phyloP scores from a whole-genome alignment of 1,284 basidiomycete species.

The Tylopilus orsonianus region DNA sequence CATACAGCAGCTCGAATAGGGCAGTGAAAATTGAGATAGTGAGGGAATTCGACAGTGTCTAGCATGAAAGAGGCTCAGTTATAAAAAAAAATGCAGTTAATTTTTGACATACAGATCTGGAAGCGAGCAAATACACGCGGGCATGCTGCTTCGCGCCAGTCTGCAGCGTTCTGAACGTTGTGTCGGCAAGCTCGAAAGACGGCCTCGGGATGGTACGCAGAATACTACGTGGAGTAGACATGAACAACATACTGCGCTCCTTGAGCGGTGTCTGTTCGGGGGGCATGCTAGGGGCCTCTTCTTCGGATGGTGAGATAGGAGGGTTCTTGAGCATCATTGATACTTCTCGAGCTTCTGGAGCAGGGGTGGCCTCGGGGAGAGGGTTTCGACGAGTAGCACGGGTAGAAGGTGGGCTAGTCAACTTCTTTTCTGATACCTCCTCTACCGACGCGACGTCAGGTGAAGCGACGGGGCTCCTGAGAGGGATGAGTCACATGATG shows the following conservation, averaged over 20 bases:
- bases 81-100: too few species aligned
- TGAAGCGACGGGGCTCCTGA: constrained; percentile 22
- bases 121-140: constrained; percentile 34
- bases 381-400: constrained; percentile 35
- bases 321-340: constrained; percentile 51
- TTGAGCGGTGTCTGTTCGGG: constrained; percentile 19
- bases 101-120: constrained; percentile 42
- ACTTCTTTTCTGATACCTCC: constrained; percentile 20
- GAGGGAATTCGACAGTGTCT: constrained; percentile 57
- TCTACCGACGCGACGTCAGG: constrained; percentile 17
- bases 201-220: constrained; percentile 25
- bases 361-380: constrained; percentile 44
- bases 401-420: constrained; percentile 21
- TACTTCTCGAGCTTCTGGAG: constrained; percentile 45
- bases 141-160: constrained; percentile 19
- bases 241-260: constrained; percentile 19
- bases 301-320: constrained; percentile 30
- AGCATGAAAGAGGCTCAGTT: constrained; percentile 9
- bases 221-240: constrained; percentile 32
- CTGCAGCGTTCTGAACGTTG: constrained; percentile 36
- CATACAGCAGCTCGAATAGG: constrained; percentile 45
- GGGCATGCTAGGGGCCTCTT: constrained; percentile 38
- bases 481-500: constrained; percentile 7
- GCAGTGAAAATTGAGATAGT: constrained; percentile 52
- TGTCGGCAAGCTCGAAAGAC: constrained; percentile 31